Percentiles rank a stretch among this genome's conserved stretches.
These are phyloP conservation scores for Heterobasidion occidentale DNA, from an alignment of 1,284 basidiomycete species.

Conservation along the genomic window DNA sequence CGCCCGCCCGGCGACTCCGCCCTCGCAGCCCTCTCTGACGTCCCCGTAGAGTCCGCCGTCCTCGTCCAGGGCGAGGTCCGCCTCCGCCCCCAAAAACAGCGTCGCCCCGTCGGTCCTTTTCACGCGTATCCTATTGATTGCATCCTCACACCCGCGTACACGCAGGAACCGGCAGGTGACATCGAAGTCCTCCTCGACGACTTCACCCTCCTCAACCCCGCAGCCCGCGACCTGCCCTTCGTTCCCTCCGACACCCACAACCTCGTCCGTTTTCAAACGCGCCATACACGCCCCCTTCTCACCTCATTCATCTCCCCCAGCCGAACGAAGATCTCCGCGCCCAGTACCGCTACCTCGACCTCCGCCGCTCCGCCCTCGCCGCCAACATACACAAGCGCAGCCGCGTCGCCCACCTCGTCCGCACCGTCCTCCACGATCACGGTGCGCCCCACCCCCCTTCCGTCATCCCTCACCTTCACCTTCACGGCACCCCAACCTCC, in stretches of 20 bases:
- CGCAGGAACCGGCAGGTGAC: slow-evolving; percentile 56
- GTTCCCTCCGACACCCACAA: slow-evolving; percentile 69
- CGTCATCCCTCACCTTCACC: slow-evolving; percentile 2
- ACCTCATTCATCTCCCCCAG: slow-evolving; percentile 26
- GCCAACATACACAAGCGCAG: slow-evolving; percentile 77
- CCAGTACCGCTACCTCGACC: slow-evolving; percentile 83
- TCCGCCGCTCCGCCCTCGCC: slow-evolving; percentile 68
- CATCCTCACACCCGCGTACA: slow-evolving; percentile 11
- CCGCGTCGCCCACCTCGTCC: slow-evolving; percentile 70
- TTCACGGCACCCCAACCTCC: slow-evolving; percentile 1
- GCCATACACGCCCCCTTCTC: background rate
- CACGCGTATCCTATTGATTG: slow-evolving; percentile 7
- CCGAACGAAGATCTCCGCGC: slow-evolving; percentile 82
- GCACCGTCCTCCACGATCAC: slow-evolving; percentile 67
- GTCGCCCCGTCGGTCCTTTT: slow-evolving; percentile 28
- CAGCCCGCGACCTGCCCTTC: slow-evolving; percentile 67
- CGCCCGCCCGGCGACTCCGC: slow-evolving; percentile 15
- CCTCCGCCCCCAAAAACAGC: slow-evolving; percentile 53
- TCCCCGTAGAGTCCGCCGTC: slow-evolving; percentile 73
- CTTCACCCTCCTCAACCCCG: slow-evolving; percentile 75
- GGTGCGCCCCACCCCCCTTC: slow-evolving; percentile 33
- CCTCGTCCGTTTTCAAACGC: slow-evolving; percentile 42
- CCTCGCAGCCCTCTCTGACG: slow-evolving; percentile 42
- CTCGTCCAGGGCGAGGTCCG: slow-evolving; percentile 66
- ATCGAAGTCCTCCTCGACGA: slow-evolving; percentile 75